A percentile compares a stretch with the other conserved stretches of the same genome.
Conservation (phyloP, 768 basidiomycete genomes). For the Rhodocollybia butyracea region DNA sequence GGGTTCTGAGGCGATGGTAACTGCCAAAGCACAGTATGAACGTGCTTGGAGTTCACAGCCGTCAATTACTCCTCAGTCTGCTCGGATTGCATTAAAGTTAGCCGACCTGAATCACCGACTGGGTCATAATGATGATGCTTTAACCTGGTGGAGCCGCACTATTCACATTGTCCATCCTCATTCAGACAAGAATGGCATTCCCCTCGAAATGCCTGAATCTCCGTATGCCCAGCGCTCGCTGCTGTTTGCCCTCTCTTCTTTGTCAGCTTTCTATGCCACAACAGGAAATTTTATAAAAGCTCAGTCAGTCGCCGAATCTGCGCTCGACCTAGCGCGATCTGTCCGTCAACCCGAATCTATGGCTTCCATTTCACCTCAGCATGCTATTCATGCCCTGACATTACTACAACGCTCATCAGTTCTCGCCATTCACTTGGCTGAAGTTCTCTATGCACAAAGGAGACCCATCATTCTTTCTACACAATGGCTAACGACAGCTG, state of each 20-base stretch:
- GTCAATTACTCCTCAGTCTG: conserved; percentile 37
- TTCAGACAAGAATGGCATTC: conserved; percentile 25
- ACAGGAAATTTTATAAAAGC: conserved; percentile 55
- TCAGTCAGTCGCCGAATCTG: conserved; percentile 49
- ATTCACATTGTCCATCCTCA: conserved; percentile 42
- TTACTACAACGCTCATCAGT: conserved; percentile 74
- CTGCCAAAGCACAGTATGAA: conserved; percentile 56
- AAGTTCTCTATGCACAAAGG: conserved; percentile 57
- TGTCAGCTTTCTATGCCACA: conserved; percentile 68
- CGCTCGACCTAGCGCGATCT: conserved; percentile 52
- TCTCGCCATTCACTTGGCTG: conserved; percentile 68
- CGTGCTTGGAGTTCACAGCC: conserved; percentile 45
- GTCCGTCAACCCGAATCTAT: conserved; percentile 45
- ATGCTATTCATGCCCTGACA: conserved; percentile 61
- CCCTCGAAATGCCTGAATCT: conserved; percentile 44
- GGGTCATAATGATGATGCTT: conserved; percentile 48
- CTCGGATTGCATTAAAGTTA: conserved; percentile 60
- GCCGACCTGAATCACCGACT: conserved; percentile 63
- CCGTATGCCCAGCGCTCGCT: conserved; percentile 64
- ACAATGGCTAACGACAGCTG: conserved; percentile 56
- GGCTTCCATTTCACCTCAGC: conserved; percentile 46
- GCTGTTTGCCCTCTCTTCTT: conserved; percentile 59
- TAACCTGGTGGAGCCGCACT: conserved; percentile 67
- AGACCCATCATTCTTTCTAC: conserved; percentile 42
- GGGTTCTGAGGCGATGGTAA: conserved; percentile 47